Conservation (phyloP, 768 basidiomycete species). For the Tephrocybe sp. region DNA sequence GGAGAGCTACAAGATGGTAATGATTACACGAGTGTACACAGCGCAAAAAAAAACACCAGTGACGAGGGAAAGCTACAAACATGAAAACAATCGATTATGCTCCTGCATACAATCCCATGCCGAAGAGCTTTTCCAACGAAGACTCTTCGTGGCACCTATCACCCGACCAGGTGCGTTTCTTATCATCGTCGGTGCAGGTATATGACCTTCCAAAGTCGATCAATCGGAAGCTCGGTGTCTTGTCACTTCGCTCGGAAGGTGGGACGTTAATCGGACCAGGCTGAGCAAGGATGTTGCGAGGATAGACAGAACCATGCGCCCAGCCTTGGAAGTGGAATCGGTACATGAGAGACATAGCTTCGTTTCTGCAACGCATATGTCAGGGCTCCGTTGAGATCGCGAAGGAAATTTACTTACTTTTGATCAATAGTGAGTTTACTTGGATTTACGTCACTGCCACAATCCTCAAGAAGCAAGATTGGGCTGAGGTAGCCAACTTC, state of each 20-base stretch:
- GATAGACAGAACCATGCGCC: slow-evolving; percentile 34
- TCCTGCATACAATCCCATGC: no score
- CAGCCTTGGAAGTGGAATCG: slow-evolving; percentile 35
- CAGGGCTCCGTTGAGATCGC: not conserved
- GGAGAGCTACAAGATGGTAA: no score
- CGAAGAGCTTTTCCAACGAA: not conserved
- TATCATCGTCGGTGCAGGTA: not conserved
- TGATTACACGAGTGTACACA: no score
- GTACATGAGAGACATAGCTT: slow-evolving; percentile 38
- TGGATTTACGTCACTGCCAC: slow-evolving; percentile 30
- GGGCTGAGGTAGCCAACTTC: slow-evolving; percentile 31
- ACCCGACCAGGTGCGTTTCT: not conserved
- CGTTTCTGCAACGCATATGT: slow-evolving; percentile 26
- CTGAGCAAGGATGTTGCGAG: slow-evolving; percentile 39
- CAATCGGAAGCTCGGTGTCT: slow-evolving; percentile 33
- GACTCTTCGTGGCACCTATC: not conserved
- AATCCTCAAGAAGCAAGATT: slow-evolving; percentile 43
- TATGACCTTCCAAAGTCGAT: slow-evolving; percentile 37
- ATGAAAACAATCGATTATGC: no score
- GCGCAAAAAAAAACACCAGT: no score
- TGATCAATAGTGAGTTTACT: slow-evolving; percentile 34
- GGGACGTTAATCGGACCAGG: slow-evolving; percentile 26
- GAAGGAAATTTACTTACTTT: slow-evolving; percentile 20
- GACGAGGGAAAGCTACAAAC: no score
- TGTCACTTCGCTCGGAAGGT: slow-evolving; percentile 3